Percentiles rank a stretch among this genome's conserved stretches.
phyloP scores from a whole-genome alignment of 2,329 filamentous ascomycete species.

The Penicillium fuscoglaucum region DNA sequence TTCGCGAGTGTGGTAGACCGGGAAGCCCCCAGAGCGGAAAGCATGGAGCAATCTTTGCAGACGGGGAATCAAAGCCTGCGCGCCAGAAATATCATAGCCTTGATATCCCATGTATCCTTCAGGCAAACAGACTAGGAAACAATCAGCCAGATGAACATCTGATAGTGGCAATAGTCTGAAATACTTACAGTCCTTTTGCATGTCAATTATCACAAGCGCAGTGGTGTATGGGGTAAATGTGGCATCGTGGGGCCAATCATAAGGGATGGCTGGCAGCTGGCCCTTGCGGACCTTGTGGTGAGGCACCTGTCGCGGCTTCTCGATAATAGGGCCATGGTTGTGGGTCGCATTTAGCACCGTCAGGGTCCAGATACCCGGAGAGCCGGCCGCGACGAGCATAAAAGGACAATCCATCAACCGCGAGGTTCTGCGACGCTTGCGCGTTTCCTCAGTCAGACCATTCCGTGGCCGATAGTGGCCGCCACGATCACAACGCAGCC shows the following conservation, averaged over 20 bases:
- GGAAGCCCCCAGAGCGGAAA: slow-evolving; percentile 44
- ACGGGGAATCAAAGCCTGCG: slow-evolving; percentile 43
- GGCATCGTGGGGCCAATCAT: slow-evolving; percentile 50
- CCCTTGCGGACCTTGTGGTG: slow-evolving; percentile 48
- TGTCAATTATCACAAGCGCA: slow-evolving; percentile 50
- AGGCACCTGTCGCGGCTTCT: slow-evolving; percentile 43
- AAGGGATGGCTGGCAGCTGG: slow-evolving; percentile 43
- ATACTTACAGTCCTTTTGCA: slow-evolving; percentile 50
- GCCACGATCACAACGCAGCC: slow-evolving; percentile 48
- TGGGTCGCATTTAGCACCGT: slow-evolving; percentile 45
- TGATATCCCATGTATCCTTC: slow-evolving; percentile 49
- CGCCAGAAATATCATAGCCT: slow-evolving; percentile 45
- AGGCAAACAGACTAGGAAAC: slow-evolving; percentile 41
- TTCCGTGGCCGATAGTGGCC: slow-evolving; percentile 48
- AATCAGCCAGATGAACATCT: slow-evolving; percentile 1
- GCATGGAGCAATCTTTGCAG: slow-evolving; percentile 41
- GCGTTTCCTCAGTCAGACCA: slow-evolving; percentile 47
- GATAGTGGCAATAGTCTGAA: not conserved
- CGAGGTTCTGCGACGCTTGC: slow-evolving; percentile 46
- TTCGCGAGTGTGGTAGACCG: slow-evolving; percentile 49
- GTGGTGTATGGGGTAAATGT: slow-evolving; percentile 48
- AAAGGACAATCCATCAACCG: slow-evolving; percentile 49
- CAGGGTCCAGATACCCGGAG: slow-evolving; percentile 47
- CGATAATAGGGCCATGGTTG: slow-evolving; percentile 45
- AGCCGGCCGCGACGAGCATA: slow-evolving; percentile 46